Conservation (phyloP, 78 protist genomes). For the Dictyostelium capitatum region DNA sequence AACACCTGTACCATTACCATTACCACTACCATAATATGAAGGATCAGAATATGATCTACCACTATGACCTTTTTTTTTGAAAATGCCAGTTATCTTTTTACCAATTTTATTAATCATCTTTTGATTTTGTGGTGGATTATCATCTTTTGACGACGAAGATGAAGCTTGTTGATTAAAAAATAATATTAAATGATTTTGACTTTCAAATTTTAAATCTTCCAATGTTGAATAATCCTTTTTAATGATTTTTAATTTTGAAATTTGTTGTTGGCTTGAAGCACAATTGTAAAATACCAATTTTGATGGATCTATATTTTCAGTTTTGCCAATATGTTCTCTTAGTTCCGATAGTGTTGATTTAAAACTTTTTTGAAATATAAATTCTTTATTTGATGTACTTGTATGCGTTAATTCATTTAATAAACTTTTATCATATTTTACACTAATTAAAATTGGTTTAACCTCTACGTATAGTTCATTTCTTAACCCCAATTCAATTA, state of each 20-base stretch:
- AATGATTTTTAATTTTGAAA: slow-evolving; percentile 10
- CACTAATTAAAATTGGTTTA: slow-evolving; percentile 22
- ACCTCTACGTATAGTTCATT: slow-evolving; percentile 64
- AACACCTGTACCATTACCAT: background rate
- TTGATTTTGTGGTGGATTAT: background rate
- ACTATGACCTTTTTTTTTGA: background rate
- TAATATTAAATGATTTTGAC: background rate
- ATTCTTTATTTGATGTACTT: background rate
- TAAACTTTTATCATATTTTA: background rate
- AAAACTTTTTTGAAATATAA: slow-evolving; percentile 42
- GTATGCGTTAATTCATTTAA: background rate
- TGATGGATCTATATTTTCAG: slow-evolving; percentile 11
- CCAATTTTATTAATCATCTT: background rate
- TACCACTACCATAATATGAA: background rate
- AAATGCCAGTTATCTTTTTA: slow-evolving; percentile 2
- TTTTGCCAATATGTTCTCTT: slow-evolving; percentile 35
- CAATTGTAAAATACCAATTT: slow-evolving; percentile 2
- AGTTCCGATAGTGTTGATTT: slow-evolving; percentile 27
- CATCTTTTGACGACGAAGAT: background rate
- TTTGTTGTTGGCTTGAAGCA: background rate
- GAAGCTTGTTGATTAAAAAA: background rate
- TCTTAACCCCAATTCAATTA: slow-evolving; percentile 52
- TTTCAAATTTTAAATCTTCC: slow-evolving; percentile 68
- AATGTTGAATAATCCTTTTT: slow-evolving; percentile 20
- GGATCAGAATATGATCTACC: background rate